Evolutionary conservation across 768 basidiomycete genomes (phyloP).

Genomic region (Nidularia pulvinata): DNA sequence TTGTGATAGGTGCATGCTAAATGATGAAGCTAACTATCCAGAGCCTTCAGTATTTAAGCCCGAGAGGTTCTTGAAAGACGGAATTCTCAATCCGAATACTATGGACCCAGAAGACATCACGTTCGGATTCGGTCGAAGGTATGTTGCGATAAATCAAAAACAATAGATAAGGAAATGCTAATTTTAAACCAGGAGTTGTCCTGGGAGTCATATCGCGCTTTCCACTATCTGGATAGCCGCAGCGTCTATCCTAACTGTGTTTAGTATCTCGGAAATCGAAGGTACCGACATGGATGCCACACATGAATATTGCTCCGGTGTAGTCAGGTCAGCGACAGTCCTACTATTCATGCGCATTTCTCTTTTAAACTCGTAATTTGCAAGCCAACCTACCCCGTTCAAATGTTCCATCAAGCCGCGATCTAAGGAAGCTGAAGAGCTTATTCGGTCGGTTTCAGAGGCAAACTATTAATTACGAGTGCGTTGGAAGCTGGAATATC

Average conservation of each 20-base stretch:
- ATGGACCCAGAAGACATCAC: slow-evolving; percentile 3
- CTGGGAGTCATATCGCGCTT: background rate
- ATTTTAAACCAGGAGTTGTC: background rate
- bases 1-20: slow-evolving; percentile 7
- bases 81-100: slow-evolving; percentile 4
- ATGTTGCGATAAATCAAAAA: background rate
- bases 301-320: background rate
- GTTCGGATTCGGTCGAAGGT: slow-evolving; percentile 13
- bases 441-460: background rate
- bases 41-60: slow-evolving; percentile 10
- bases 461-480: no score
- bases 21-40: slow-evolving; percentile 8
- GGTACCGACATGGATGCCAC: background rate
- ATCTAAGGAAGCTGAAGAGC: background rate
- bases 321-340: no score
- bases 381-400: background rate
- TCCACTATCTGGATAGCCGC: background rate
- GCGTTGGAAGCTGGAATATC: no score
- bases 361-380: background rate
- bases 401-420: background rate
- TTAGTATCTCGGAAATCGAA: background rate
- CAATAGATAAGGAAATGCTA: background rate
- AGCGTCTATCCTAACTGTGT: background rate
- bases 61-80: slow-evolving; percentile 9
- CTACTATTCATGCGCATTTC: no score